Evolutionary conservation across 2,329 filamentous ascomycete species (phyloP).

Genomic region (Ophiostoma montium): DNA sequence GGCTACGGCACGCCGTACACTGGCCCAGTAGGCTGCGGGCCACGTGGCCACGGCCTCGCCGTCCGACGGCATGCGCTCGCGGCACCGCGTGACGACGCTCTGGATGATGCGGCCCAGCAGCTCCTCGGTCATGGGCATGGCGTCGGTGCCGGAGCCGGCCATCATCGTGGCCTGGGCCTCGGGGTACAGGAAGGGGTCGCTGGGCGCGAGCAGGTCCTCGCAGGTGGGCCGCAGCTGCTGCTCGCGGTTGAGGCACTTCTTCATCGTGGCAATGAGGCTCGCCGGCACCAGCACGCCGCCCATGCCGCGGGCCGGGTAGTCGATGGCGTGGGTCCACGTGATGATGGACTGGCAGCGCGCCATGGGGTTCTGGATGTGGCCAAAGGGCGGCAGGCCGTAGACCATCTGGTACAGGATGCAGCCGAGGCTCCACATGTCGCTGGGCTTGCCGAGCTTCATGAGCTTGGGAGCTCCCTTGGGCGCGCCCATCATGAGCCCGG

Average conservation of each 20-base stretch:
- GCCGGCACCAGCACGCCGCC: slow-evolving; percentile 48
- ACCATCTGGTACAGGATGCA: slow-evolving; percentile 98
- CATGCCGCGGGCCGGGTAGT: slow-evolving; percentile 55
- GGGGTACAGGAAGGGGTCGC: slow-evolving; percentile 51
- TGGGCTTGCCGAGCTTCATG: slow-evolving; percentile 92
- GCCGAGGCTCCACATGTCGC: slow-evolving; percentile 89
- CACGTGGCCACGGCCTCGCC: slow-evolving; percentile 39
- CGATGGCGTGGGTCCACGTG: slow-evolving; percentile 59
- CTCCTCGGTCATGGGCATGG: slow-evolving; percentile 48
- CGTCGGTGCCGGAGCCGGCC: slow-evolving; percentile 20
- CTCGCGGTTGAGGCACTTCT: slow-evolving; percentile 47
- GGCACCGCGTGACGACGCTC: slow-evolving; percentile 45
- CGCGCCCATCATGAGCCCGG: slow-evolving; percentile 15
- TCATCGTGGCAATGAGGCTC: slow-evolving; percentile 46
- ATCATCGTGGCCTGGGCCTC: slow-evolving; percentile 23
- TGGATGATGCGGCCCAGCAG: slow-evolving; percentile 47
- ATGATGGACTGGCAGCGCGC: slow-evolving; percentile 77
- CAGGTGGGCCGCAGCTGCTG: slow-evolving; percentile 49
- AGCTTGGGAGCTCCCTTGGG: slow-evolving; percentile 48
- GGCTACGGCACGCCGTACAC: slow-evolving; percentile 37
- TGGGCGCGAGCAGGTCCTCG: slow-evolving; percentile 42
- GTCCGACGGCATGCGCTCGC: slow-evolving; percentile 44
- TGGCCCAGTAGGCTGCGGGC: slow-evolving; percentile 49
- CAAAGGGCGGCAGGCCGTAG: slow-evolving; percentile 92
- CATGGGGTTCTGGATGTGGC: slow-evolving; percentile 78